Evolutionary conservation across 2,329 filamentous ascomycete genomes (phyloP).

Genomic region (Ceratocystis lukuohia): DNA sequence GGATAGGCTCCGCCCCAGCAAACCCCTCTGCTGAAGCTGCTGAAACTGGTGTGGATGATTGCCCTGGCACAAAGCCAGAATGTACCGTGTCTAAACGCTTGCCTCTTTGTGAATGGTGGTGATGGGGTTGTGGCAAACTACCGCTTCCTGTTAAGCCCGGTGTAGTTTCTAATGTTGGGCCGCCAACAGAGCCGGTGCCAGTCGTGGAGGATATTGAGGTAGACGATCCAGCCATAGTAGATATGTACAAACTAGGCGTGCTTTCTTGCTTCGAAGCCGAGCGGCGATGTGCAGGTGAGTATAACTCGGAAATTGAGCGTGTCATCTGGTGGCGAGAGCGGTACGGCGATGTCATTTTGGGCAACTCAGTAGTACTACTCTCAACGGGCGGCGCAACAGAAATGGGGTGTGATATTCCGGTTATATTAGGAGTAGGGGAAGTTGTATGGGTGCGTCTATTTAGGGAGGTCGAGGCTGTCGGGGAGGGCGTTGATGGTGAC

Average conservation of each 20-base stretch:
- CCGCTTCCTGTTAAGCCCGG: neutral
- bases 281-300: conserved; percentile 28
- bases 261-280: conserved; percentile 21
- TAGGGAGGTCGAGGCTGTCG: neutral
- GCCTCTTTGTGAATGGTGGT: neutral
- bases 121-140: neutral
- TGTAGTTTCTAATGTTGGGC: neutral
- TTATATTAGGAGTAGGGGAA: neutral
- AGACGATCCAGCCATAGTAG: conserved; percentile 8
- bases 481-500: conserved; percentile 2
- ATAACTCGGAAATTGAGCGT: conserved; percentile 42
- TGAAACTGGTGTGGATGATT: neutral
- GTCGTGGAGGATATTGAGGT: conserved; percentile 9
- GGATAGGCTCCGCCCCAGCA: neutral
- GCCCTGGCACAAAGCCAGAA: neutral
- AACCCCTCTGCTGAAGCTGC: neutral
- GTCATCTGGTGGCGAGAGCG: conserved; percentile 38
- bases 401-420: neutral
- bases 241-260: conserved; percentile 19
- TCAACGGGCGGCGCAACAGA: neutral
- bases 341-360: conserved; percentile 17
- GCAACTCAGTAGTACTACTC: neutral
- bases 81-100: neutral
- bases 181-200: conserved; percentile 25
- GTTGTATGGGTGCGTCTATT: neutral